phyloP scores from a whole-genome alignment of 768 basidiomycete genomes.

The Amanita jacksonii region DNA sequence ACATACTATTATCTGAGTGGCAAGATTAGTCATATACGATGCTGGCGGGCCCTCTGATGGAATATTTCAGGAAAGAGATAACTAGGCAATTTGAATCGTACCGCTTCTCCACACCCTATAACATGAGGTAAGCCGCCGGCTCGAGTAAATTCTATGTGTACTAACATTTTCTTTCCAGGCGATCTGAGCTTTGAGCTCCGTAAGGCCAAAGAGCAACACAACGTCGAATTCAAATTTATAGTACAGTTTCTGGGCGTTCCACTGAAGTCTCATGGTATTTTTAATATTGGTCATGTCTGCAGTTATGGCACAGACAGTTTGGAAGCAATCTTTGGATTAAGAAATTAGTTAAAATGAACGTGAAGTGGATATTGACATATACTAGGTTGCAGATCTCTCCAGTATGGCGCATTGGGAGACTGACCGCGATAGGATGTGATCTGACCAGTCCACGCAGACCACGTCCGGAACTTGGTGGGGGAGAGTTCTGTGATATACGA shows the following conservation, averaged over 20 bases:
- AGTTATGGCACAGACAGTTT: conserved; percentile 13
- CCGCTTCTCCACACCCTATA: not conserved
- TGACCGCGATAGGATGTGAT: conserved; percentile 16
- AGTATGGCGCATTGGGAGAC: conserved; percentile 9
- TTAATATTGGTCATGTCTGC: conserved; percentile 13
- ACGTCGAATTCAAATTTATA: conserved; percentile 25
- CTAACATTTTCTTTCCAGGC: conserved; percentile 32
- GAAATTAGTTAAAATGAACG: not conserved
- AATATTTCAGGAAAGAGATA: no score
- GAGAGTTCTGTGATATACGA: conserved; percentile 7
- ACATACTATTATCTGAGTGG: no score
- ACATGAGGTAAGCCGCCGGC: not conserved
- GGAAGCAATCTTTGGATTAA: conserved; percentile 10
- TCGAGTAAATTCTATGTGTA: not conserved
- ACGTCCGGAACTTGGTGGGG: conserved; percentile 7
- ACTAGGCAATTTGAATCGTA: no score
- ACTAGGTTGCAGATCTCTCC: conserved; percentile 15
- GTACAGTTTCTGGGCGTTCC: conserved; percentile 9
- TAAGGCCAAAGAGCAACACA: conserved; percentile 32
- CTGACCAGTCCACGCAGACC: conserved; percentile 5
- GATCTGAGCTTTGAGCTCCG: conserved; percentile 38
- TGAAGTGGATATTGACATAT: no score
- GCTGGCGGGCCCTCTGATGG: no score
- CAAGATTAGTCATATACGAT: no score
- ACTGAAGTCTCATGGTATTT: not conserved